Evolutionary conservation across 805 yeast genomes (phyloP), one percentile per base, ranked within the genome.

Genomic region (Ogataea philodendri): DNA sequence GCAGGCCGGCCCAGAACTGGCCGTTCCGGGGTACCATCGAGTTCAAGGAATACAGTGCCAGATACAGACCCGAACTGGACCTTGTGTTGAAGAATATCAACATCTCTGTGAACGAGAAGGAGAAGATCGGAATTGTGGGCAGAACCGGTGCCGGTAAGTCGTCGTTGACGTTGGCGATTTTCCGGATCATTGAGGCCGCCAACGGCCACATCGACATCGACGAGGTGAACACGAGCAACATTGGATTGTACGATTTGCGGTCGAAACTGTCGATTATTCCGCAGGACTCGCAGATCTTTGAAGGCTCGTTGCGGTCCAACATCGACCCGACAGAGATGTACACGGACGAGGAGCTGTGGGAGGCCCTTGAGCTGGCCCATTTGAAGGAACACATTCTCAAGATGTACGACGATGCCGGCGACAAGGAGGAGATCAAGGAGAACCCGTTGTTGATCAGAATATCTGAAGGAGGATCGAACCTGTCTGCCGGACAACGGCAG

Each of bases 131-230:
- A 44, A 88, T 89, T 60, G 97, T 90, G 38, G 97, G 97, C 16
- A 75, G 97, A 57, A 89, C 97, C 0, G 97, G 97, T 45, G 97
- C 97, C 2, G 97, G 97, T 46, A 88, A 88, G 60, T 81, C 93
- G 0, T 81, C 95, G 1, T 69, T 88, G 52, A 83, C 95, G 0
- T 63, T 86, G 52, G 93, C 96, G 0, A 63, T 88, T 24, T 88
- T 85, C 69, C 67, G 97, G 49, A 76, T 88, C 29, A 84, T 89
- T 51, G 96, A 89, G 60, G 74, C 84, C 5, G 61, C 67, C 15
- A 74, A 83, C 2, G 76, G 79, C 5, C 63, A 59, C 7, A 84
- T 88, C 49, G 65, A 64, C 10, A 81, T 88, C 49, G 96, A 89
- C 63, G 78, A 73, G 17, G 54, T 85, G 10, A 63, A 81, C 48